Evolutionary conservation across 768 basidiomycete species (phyloP).

Genomic region (Multifurca ochricompacta): DNA sequence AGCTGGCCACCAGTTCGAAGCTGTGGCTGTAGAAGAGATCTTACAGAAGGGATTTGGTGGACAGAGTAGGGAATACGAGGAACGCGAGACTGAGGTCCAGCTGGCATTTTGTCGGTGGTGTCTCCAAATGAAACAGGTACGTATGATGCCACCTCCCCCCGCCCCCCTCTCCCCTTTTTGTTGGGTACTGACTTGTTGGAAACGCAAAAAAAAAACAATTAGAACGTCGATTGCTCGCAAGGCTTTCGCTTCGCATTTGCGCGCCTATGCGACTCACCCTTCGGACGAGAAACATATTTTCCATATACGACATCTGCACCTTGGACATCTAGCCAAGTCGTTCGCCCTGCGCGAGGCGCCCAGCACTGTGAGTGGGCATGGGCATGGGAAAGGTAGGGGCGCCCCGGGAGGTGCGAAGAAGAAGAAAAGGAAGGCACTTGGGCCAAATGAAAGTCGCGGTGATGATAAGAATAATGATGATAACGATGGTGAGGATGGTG

Average conservation of each 20-base stretch:
- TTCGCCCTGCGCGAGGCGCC: too few species aligned
- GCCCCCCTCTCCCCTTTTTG: too few species aligned
- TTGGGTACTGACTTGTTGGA: neutral
- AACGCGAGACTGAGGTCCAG: constrained; percentile 91
- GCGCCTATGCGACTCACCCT: constrained; percentile 97
- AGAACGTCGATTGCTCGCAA: constrained; percentile 80
- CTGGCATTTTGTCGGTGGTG: constrained; percentile 95
- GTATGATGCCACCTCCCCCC: neutral
- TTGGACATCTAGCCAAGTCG: too few species aligned
- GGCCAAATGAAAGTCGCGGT: too few species aligned
- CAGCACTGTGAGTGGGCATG: too few species aligned
- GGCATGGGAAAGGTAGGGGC: too few species aligned
- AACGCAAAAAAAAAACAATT: too few species aligned
- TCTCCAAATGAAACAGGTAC: constrained; percentile 57
- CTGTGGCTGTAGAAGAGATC: constrained; percentile 62
- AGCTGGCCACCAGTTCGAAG: constrained; percentile 49
- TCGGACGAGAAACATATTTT: constrained; percentile 94
- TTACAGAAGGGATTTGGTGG: constrained; percentile 83
- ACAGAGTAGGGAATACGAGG: constrained; percentile 70
- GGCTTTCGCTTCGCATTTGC: constrained; percentile 87
- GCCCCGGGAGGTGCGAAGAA: too few species aligned
- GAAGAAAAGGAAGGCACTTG: too few species aligned
- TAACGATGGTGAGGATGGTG: too few species aligned
- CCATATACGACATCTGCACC: constrained; percentile 88
- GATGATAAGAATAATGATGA: too few species aligned